A percentile compares a stretch with the other conserved stretches of the same genome.
phyloP scores from a whole-genome alignment of 2,329 filamentous ascomycete species.

The Didymella pomorum region DNA sequence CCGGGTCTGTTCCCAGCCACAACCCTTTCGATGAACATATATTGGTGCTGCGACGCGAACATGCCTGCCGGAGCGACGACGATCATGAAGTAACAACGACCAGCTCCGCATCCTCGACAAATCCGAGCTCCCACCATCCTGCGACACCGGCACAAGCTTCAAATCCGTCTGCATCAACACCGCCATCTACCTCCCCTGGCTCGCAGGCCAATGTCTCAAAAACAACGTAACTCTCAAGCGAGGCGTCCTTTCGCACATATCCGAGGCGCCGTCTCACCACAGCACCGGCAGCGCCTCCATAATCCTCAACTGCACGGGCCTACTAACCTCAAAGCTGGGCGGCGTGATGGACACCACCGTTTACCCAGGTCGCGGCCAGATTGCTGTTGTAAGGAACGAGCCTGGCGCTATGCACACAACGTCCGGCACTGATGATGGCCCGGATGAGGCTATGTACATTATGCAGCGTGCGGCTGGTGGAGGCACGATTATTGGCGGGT shows the following conservation, averaged over 20 bases:
- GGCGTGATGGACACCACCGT: conserved; percentile 80
- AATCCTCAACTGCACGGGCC: conserved; percentile 84
- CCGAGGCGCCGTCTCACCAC: conserved; percentile 71
- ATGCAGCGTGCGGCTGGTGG: conserved; percentile 81
- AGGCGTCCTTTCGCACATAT: conserved; percentile 67
- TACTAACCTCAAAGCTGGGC: conserved; percentile 77
- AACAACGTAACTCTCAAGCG: conserved; percentile 69
- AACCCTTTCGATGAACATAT: too few species aligned
- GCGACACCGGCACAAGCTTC: conserved; percentile 77
- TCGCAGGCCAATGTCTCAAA: conserved; percentile 79
- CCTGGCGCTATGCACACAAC: conserved; percentile 72
- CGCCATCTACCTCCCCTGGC: conserved; percentile 84
- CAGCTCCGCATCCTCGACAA: conserved; percentile 60
- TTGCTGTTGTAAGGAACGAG: conserved; percentile 83
- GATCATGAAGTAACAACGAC: too few species aligned
- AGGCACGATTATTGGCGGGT: conserved; percentile 86
- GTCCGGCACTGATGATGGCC: conserved; percentile 76
- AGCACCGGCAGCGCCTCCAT: conserved; percentile 68
- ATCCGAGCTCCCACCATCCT: conserved; percentile 65
- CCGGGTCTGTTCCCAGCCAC: background rate
- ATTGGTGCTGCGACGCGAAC: too few species aligned
- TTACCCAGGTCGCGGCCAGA: conserved; percentile 81
- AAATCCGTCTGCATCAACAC: conserved; percentile 92
- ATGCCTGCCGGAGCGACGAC: too few species aligned
- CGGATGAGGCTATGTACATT: conserved; percentile 77